Percentiles rank a stretch among this genome's conserved stretches.
These are phyloP conservation scores for Aspergillus pseudoglaucus DNA, from an alignment of 2,329 filamentous ascomycete genomes.

Conservation along the genomic window DNA sequence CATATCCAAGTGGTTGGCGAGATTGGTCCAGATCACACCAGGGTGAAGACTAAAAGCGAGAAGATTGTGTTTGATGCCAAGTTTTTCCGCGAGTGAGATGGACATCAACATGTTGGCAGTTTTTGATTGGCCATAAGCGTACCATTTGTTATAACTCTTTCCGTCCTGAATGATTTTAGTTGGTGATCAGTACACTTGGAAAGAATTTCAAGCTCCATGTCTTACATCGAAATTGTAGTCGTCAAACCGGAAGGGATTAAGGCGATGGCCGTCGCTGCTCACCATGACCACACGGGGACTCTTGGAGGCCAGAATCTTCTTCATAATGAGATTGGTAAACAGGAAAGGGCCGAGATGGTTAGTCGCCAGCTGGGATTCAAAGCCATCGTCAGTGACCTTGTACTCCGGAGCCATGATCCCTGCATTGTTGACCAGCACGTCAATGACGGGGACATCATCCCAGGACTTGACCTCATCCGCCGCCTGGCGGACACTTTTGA, in stretches of 20 bases:
- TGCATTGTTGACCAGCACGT: constrained; percentile 41
- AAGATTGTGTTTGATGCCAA: constrained; percentile 15
- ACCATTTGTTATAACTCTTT: constrained; percentile 25
- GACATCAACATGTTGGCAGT: constrained; percentile 42
- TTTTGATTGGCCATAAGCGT: constrained; percentile 42
- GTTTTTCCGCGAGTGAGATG: constrained; percentile 27
- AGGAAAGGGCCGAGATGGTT: constrained; percentile 39
- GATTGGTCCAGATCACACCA: constrained; percentile 19
- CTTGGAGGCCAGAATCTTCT: constrained; percentile 20
- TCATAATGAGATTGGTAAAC: constrained; percentile 35
- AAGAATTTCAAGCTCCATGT: neutral
- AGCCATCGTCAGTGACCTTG: constrained; percentile 24
- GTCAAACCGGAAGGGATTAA: constrained; percentile 39
- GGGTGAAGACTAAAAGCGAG: constrained; percentile 22
- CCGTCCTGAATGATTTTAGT: constrained; percentile 13
- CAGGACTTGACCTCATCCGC: constrained; percentile 25
- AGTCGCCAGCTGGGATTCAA: constrained; percentile 34
- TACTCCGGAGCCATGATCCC: constrained; percentile 32
- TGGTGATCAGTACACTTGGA: neutral
- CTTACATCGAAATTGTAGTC: constrained; percentile 41
- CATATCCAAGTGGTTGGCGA: constrained; percentile 15
- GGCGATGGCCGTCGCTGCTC: constrained; percentile 39
- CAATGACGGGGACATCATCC: constrained; percentile 25
- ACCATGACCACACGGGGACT: constrained; percentile 39
- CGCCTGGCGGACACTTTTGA: constrained; percentile 24